Base-by-base conservation (phyloP, 345 rosid genomes). In the Populus davidiana region DNA sequence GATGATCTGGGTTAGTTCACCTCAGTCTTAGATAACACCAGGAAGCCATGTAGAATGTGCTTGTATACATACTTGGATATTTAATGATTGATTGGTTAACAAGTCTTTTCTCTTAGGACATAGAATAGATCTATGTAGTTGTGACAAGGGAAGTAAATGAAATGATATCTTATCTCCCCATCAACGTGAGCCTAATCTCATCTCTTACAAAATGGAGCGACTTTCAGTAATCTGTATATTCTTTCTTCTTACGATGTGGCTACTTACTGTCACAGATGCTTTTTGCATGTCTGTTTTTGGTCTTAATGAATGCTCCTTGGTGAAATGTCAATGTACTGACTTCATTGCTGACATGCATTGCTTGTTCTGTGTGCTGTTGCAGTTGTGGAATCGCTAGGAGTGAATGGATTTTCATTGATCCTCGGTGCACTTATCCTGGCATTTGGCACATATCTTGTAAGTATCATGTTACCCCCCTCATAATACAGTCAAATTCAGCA, bases 361-460 rank as follows among this genome's bases (percentile, higher is more conserved):
- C n/a, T 67, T 68, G 71, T 13, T 59, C 38, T 70, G 2, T 13
- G 10, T 67, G 67, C n/a, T 73, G 43, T 69, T 71, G 71, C 83
- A 91, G 92, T 83, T 78, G 67, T 85, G 61, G 90, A 91, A 83
- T 83, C 80, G 88, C 81, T 86, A 14, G 92, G 92, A 44, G 72
- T 82, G 41, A 86, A 81, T 67, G 78, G 0, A 69, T 8, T 82
- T 50, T 76, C 91, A 31, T 29, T 89, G 72, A 50, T 59, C 39
- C 67, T 87, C 78, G 59, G 85, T 29, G 67, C 74, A 33, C 9
- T 89, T 47, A 71, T 80, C 78, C 79, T 91, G 63, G 89, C 87
- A 64, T 72, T 80, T 41, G 88, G 82, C 68, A 80, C 87, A 59
- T 91, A 91, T 81, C 80, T 89, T 83, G 95, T 88, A 82, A 89